Percentiles rank a stretch among this genome's conserved stretches.
These are phyloP conservation scores for Uromyces viciae-fabae DNA, from an alignment of 1,284 basidiomycete genomes.

Conservation along the genomic window DNA sequence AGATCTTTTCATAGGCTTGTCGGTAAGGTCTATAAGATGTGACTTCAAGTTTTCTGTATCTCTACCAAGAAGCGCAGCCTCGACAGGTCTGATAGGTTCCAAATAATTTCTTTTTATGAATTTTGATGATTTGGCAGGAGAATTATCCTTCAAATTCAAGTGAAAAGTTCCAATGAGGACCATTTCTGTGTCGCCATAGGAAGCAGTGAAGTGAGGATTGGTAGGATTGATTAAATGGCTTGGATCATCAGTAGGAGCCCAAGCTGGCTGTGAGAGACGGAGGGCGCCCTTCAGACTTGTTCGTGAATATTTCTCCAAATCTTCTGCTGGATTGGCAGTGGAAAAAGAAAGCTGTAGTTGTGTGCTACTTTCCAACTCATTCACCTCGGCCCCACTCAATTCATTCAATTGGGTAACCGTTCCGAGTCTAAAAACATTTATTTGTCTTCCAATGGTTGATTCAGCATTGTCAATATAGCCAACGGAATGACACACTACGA, in stretches of 20 bases:
- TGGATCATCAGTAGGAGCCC: slow-evolving; percentile 22
- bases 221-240: slow-evolving; percentile 24
- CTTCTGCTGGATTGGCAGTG: background rate
- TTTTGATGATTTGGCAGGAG: background rate
- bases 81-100: background rate
- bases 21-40: slow-evolving; percentile 7
- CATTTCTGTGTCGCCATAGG: background rate
- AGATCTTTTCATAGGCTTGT: background rate
- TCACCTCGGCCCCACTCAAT: background rate
- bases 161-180: slow-evolving; percentile 20
- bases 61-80: background rate
- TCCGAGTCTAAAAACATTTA: slow-evolving; percentile 28
- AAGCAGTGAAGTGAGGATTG: slow-evolving; percentile 25
- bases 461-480: slow-evolving; percentile 11
- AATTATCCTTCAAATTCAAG: background rate
- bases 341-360: slow-evolving; percentile 2
- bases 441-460: background rate
- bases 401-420: background rate
- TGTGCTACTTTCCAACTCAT: background rate
- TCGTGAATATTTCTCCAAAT: background rate
- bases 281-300: background rate
- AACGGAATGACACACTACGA: slow-evolving; percentile 10
- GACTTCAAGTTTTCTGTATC: background rate
- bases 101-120: background rate
- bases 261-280: background rate